phyloP scores from a whole-genome alignment of 176 grass and related monocot genomes.

The Triticum urartu region DNA sequence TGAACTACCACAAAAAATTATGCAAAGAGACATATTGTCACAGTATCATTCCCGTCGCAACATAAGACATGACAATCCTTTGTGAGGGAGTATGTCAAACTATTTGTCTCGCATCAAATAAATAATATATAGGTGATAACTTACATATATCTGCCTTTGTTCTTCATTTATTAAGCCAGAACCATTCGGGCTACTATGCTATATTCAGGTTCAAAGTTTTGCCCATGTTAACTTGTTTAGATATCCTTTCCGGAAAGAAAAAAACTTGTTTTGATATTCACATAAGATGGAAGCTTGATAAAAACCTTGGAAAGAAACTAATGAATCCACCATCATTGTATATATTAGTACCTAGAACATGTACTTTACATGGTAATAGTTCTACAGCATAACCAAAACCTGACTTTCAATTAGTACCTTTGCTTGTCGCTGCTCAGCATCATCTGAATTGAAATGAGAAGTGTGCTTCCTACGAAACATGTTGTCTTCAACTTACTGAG shows the following conservation, averaged over 20 bases:
- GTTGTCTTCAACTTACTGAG: slow-evolving; percentile 21
- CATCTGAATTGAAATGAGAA: slow-evolving; percentile 37
- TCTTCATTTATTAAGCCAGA: neutral
- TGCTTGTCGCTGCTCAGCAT: slow-evolving; percentile 44
- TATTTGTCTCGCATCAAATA: neutral
- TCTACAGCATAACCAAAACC: neutral
- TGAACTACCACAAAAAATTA: neutral
- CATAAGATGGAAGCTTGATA: neutral
- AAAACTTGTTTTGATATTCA: neutral
- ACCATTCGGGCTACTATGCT: neutral
- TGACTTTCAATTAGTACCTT: slow-evolving; percentile 45
- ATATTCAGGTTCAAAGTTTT: neutral
- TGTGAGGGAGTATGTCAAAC: neutral
- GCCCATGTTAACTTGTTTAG: neutral
- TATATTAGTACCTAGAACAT: neutral
- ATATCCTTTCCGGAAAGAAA: neutral
- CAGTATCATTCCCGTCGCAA: neutral
- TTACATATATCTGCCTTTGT: neutral
- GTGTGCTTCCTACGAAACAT: slow-evolving; percentile 71
- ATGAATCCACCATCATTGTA: neutral
- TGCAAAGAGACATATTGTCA: neutral
- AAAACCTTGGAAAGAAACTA: neutral
- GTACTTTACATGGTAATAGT: neutral
- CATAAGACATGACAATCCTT: neutral
- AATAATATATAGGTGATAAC: neutral